Evolutionary conservation across 306 rosid genomes (phyloP), one percentile per base, ranked within the genome.

Genomic region (Fragaria iinumae): DNA sequence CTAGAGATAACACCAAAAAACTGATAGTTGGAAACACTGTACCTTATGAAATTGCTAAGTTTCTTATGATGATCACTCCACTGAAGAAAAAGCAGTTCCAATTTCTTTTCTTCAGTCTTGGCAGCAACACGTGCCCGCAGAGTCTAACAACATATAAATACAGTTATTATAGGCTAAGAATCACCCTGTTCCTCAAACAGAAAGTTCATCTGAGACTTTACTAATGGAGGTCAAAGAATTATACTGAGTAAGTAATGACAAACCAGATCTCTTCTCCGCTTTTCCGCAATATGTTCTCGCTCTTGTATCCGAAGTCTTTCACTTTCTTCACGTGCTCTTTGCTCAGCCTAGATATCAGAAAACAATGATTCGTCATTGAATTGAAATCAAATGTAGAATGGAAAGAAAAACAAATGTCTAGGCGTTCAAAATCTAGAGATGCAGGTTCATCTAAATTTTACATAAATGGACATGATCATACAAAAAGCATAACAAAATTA

Each of bases 261-360:
- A 62, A 95, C 99, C 97, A 95, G 82, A 77, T 92, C 99, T 85
- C 97, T 92, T 82, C 91, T 89, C 74, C 97, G 86, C 79, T 91
- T 92, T 85, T 92, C 96, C 2, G 97, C 96, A 81, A 95, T 83
- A 79, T 85, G 91, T 82, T 95, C 99, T 34, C 97, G 97, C 83
- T 92, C 97, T 81, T 90, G 96, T 80, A 79, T 88, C 91, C 96
- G 87, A 18, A 95, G 91, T 87, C 85, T 90, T 81, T 95, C 97
- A 78, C 99, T 95, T 86, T 92, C 99, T 80, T 95, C 99, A 43
- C 92, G 97, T 77, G 97, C 99, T 85, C 96, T 85, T 87, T 92
- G 97, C 88, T 95, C 99, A 65, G 99, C 99, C 99, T 95, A 76
- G 3, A 36, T 70, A 84, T 52, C 74, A 36, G 72, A 76, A 39